Percentiles rank a stretch among this genome's conserved stretches.
phyloP scores from a whole-genome alignment of 352 stramenopile species.

The Phytopythium litorale region DNA sequence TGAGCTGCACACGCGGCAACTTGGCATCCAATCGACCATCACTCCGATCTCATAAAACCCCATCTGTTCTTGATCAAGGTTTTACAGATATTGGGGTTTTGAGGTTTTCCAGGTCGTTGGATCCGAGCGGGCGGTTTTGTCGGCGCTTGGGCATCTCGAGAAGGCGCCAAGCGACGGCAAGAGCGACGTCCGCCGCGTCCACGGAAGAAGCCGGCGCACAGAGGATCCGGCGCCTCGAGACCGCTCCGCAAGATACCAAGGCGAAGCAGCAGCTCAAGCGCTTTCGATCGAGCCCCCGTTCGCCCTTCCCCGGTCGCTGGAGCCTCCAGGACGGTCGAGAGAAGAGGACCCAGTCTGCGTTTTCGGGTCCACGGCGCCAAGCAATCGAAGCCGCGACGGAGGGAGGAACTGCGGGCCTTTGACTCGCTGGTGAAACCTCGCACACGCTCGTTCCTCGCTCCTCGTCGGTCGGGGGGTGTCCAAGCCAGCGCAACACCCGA shows the following conservation, averaged over 20 bases:
- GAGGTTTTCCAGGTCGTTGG: slow-evolving; percentile 24
- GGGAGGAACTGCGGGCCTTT: background rate
- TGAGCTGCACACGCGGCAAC: background rate
- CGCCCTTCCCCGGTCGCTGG: background rate
- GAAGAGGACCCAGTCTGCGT: background rate
- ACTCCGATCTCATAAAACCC: slow-evolving; percentile 5
- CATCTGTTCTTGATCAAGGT: background rate
- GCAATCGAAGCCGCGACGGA: background rate
- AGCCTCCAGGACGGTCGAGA: background rate
- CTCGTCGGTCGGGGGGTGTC: slow-evolving; percentile 6
- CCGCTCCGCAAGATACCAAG: background rate
- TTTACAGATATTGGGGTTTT: slow-evolving; percentile 14
- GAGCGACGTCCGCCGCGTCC: background rate
- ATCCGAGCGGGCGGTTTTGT: slow-evolving; percentile 13
- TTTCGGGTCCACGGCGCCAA: background rate
- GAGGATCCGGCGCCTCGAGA: background rate
- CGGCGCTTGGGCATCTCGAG: background rate
- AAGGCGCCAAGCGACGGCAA: slow-evolving; percentile 2
- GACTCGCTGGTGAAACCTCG: too few relatives aligned
- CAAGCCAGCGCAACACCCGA: background rate
- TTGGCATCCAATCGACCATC: background rate
- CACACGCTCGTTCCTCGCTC: background rate
- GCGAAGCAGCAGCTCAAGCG: background rate
- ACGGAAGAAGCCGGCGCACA: background rate
- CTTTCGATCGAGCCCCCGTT: background rate